Percentiles rank a stretch among this genome's conserved stretches.
These are phyloP conservation scores for Limnanthes douglasii DNA, from an alignment of 345 rosid genomes.

Conservation along the genomic window DNA sequence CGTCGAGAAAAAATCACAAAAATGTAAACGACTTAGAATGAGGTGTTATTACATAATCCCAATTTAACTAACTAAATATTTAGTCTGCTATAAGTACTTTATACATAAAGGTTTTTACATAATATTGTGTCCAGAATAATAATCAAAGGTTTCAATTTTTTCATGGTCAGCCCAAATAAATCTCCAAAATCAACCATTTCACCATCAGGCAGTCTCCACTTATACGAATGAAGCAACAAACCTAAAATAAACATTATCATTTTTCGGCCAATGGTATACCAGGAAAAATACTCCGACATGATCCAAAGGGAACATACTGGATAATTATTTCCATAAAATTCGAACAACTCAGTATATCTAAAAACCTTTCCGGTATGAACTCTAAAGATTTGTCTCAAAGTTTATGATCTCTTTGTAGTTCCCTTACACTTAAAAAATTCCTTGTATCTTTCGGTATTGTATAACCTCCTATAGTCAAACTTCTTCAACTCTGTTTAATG, in stretches of 20 bases:
- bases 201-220: slow-evolving; percentile 16
- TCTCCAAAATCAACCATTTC: neutral
- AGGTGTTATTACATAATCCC: no score
- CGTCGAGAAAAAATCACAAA: no score
- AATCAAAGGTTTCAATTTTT: neutral
- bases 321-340: slow-evolving; percentile 18
- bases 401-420: slow-evolving; percentile 21
- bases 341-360: slow-evolving; percentile 1
- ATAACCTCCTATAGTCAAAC: slow-evolving; percentile 13
- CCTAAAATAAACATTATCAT: slow-evolving; percentile 16
- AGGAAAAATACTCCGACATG: slow-evolving; percentile 25
- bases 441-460: slow-evolving; percentile 14
- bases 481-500: no score
- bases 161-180: neutral
- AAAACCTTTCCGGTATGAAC: slow-evolving; percentile 21
- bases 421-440: slow-evolving; percentile 14
- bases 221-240: slow-evolving; percentile 15
- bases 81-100: no score
- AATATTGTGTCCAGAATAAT: neutral
- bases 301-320: slow-evolving; percentile 27
- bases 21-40: no score
- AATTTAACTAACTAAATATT: no score
- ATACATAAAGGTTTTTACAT: no score
- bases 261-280: slow-evolving; percentile 23
- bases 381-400: slow-evolving; percentile 18